Evolutionary conservation across 306 rosid species (phyloP), one percentile per base, ranked within the genome.

Genomic region (Prinsepia uniflora): DNA sequence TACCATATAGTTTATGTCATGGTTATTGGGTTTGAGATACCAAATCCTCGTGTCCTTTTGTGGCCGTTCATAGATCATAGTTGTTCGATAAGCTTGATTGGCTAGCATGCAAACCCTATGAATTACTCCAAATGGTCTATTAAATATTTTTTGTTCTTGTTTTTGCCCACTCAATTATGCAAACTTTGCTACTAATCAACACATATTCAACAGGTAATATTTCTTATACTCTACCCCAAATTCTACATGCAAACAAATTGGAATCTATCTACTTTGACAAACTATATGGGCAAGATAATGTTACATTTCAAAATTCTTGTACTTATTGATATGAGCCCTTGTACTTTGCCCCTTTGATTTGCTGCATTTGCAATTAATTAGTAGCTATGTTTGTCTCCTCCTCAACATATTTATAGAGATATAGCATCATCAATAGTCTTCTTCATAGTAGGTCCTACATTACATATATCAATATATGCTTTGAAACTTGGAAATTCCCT

Each of bases 21-120:
- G 59, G 65, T 75, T 66, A 83, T 76, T 76, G 89, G 85, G 83
- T 78, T 80, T 84, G 75, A 78, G 83, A 82, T 77, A 88, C 97
- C 97, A 70, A 90, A 86, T 65, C 86, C 63, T 48, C 15, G 54
- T 80, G 97, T 88, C 90, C 39, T 80, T 76, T 81, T 84, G 90
- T 63, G 79, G 44, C 42, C 56, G 19, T 84, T 65, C 82, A 13
- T 30, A 59, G 73, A 53, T 22, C 55, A 58, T 68, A 61, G 46
- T 39, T 61, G 47, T 56, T 70, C 17, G 54, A 70, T 70, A 43
- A 56, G 53, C 55, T 43, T 81, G 68, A 77, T 74, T 85, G 81
- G 85, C 67, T 80, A 2, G 77, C 67, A 75, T 59, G 81, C 50
- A 76, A 83, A 66, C 76, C 81, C 71, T 49, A 64, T 67, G 14